phyloP scores from a whole-genome alignment of 2,329 filamentous ascomycete species.

The Sporothrix globosa region DNA sequence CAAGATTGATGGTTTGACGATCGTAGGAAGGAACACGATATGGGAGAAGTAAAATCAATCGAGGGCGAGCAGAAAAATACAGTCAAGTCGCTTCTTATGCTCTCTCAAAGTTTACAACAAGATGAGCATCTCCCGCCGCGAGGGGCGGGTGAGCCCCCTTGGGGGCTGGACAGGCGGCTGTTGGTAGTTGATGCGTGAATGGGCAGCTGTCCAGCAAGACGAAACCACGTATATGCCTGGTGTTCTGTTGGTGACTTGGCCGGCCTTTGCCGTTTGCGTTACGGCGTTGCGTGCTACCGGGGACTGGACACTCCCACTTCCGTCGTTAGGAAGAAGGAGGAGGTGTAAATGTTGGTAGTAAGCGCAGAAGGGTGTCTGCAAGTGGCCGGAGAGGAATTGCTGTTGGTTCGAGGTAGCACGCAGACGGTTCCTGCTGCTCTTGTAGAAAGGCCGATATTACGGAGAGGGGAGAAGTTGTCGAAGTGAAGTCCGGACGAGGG shows the following conservation, averaged over 20 bases:
- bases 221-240: background rate
- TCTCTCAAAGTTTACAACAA: conserved; percentile 20
- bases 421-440: background rate
- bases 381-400: background rate
- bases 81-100: conserved; percentile 14
- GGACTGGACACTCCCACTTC: background rate
- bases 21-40: background rate
- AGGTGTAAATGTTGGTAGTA: background rate
- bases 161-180: conserved; percentile 27
- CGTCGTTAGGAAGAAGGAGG: background rate
- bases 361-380: background rate
- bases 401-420: conserved; percentile 1
- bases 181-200: conserved; percentile 2
- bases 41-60: background rate
- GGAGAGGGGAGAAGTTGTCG: conserved; percentile 1
- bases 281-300: background rate
- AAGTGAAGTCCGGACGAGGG: background rate
- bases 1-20: background rate
- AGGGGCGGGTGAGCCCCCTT: conserved; percentile 33
- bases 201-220: conserved; percentile 19
- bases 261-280: background rate
- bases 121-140: conserved; percentile 33
- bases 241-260: background rate
- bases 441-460: background rate
- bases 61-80: background rate